A percentile compares a stretch with the other conserved stretches of the same genome.
These are phyloP conservation scores for Phaeosphaeriaceae sp. DNA, from an alignment of 2,329 filamentous ascomycete genomes.

Conservation along the genomic window DNA sequence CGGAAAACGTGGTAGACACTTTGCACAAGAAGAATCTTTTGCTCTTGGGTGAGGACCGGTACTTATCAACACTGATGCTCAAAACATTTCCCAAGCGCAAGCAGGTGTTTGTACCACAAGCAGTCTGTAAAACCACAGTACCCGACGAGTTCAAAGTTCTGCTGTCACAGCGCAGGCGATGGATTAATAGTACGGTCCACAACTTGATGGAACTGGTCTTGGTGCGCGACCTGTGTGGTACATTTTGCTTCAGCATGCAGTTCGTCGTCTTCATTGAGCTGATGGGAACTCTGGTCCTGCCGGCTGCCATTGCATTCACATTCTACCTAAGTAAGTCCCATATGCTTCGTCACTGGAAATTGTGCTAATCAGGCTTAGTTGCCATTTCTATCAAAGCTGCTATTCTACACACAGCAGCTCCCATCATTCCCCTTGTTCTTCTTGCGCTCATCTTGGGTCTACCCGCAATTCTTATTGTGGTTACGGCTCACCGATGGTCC, in stretches of 20 bases:
- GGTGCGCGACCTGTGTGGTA: conserved; percentile 94
- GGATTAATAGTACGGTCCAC: conserved; percentile 99
- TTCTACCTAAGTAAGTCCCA: conserved; percentile 84
- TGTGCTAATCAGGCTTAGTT: conserved; percentile 60
- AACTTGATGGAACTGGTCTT: conserved; percentile 97
- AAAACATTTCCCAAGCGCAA: conserved; percentile 99
- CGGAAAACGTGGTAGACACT: conserved; percentile 97
- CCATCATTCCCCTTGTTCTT: conserved; percentile 88
- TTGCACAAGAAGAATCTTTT: conserved; percentile 97
- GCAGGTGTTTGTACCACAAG: conserved; percentile 97
- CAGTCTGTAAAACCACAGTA: conserved; percentile 97
- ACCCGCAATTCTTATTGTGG: conserved; percentile 85
- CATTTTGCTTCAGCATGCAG: conserved; percentile 99
- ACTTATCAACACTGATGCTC: conserved; percentile 95
- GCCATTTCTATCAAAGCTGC: conserved; percentile 81
- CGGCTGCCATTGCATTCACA: conserved; percentile 95
- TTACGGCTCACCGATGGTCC: conserved; percentile 90
- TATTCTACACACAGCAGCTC: conserved; percentile 62
- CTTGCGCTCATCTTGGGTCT: conserved; percentile 91
- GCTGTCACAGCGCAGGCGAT: conserved; percentile 91
- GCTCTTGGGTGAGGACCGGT: conserved; percentile 90
- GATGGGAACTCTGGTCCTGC: conserved; percentile 90
- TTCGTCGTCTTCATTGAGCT: conserved; percentile 97
- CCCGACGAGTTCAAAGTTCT: conserved; percentile 91
- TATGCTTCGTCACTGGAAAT: conserved; percentile 4